These are phyloP conservation scores for Alternaria conjuncta DNA, from an alignment of 2,329 filamentous ascomycete species.

Conservation along the genomic window DNA sequence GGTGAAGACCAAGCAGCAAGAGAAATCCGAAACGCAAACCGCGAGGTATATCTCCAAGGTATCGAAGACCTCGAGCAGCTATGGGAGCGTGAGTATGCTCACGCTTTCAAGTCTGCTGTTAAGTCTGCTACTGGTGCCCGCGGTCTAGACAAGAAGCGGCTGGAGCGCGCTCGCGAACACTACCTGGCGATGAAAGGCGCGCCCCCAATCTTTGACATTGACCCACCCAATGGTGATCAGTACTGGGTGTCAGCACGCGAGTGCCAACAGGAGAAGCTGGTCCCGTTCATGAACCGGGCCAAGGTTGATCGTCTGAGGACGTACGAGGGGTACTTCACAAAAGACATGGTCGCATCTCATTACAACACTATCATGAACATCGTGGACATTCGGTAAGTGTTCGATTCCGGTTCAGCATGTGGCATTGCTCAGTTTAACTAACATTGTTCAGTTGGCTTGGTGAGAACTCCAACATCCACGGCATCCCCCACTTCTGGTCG, in stretches of 20 bases:
- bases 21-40: background rate
- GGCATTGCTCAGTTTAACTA: background rate
- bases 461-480: background rate
- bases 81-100: background rate
- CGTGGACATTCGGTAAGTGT: background rate
- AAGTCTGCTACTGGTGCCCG: background rate
- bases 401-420: background rate
- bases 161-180: background rate
- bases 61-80: background rate
- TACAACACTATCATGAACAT: background rate
- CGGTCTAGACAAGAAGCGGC: background rate
- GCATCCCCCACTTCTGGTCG: background rate
- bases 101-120: background rate
- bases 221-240: background rate
- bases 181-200: background rate
- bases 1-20: background rate
- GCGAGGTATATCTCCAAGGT: background rate
- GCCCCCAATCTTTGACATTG: background rate
- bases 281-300: background rate
- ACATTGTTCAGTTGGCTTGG: background rate
- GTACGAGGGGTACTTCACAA: background rate
- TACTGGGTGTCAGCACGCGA: background rate
- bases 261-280: background rate
- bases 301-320: background rate
- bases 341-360: background rate